Evolutionary conservation across 208 protist genomes (phyloP).

Genomic region (Polymyxa betae): DNA sequence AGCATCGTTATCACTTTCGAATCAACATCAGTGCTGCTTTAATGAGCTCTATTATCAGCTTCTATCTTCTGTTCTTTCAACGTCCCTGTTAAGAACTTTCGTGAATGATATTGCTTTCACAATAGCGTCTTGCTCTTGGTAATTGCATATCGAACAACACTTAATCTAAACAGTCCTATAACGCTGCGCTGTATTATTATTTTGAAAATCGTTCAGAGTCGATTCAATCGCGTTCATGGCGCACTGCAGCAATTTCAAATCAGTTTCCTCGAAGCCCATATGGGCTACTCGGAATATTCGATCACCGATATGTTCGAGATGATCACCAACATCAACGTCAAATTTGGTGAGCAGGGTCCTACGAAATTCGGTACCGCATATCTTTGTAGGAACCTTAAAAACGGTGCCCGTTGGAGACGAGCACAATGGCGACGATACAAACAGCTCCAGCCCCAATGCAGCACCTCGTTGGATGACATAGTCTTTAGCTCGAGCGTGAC

Average conservation of each 20-base stretch:
- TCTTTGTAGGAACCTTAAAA: not conserved
- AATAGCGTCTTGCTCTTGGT: too few relatives aligned
- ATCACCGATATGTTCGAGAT: slow-evolving; percentile 27
- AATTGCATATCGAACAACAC: too few relatives aligned
- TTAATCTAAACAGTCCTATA: too few relatives aligned
- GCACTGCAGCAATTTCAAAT: not conserved
- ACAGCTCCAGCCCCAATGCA: not conserved
- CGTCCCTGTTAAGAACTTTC: too few relatives aligned
- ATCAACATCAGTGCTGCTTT: too few relatives aligned
- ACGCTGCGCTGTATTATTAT: too few relatives aligned
- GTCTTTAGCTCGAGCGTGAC: not conserved
- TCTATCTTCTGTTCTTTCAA: too few relatives aligned
- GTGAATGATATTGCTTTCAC: too few relatives aligned
- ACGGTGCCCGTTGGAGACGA: slow-evolving; percentile 41
- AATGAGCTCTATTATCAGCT: too few relatives aligned
- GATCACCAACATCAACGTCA: slow-evolving; percentile 9
- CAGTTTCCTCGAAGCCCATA: slow-evolving; percentile 19
- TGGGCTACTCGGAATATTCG: slow-evolving; percentile 43
- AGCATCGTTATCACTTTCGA: too few relatives aligned
- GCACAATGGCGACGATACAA: not conserved
- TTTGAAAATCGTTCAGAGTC: not conserved
- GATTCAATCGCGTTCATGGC: not conserved
- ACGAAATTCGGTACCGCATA: not conserved
- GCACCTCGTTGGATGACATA: not conserved
- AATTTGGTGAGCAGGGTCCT: not conserved